Evolutionary conservation across 805 yeast genomes (phyloP).

Genomic region (Teunomyces stri): DNA sequence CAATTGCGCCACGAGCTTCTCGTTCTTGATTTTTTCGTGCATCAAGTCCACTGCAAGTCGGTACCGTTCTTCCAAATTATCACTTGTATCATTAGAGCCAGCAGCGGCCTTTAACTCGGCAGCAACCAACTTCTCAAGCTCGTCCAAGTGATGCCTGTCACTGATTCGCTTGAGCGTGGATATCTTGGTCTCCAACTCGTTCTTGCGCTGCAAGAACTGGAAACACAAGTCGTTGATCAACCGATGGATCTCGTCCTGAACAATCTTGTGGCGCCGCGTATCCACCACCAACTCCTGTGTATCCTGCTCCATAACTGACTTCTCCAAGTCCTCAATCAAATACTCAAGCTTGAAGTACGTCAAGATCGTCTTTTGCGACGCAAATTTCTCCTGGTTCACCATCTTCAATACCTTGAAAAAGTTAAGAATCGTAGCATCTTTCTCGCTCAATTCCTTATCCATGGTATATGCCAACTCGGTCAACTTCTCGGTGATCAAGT

Average conservation of each 20-base stretch:
- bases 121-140: neutral
- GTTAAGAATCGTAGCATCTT: constrained; percentile 31
- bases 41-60: constrained; percentile 26
- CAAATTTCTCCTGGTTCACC: constrained; percentile 23
- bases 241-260: constrained; percentile 42
- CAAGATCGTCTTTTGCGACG: constrained; percentile 27
- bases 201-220: constrained; percentile 30
- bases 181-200: constrained; percentile 23
- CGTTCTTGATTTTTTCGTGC: constrained; percentile 22
- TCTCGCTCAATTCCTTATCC: constrained; percentile 36
- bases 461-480: constrained; percentile 37
- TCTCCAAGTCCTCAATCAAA: constrained; percentile 26
- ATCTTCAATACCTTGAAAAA: constrained; percentile 24
- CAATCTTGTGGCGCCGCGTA: constrained; percentile 27
- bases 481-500: constrained; percentile 36
- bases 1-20: constrained; percentile 15
- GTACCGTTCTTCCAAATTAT: constrained; percentile 11
- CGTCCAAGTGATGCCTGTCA: constrained; percentile 10
- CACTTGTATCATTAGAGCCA: neutral
- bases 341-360: constrained; percentile 32
- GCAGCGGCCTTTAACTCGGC: neutral
- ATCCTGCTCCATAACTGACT: constrained; percentile 10
- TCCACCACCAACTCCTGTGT: constrained; percentile 19
- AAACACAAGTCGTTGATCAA: constrained; percentile 38
- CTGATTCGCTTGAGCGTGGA: constrained; percentile 9